Evolutionary conservation across 345 rosid species (phyloP).

Genomic region (Xanthoceras sorbifolium): DNA sequence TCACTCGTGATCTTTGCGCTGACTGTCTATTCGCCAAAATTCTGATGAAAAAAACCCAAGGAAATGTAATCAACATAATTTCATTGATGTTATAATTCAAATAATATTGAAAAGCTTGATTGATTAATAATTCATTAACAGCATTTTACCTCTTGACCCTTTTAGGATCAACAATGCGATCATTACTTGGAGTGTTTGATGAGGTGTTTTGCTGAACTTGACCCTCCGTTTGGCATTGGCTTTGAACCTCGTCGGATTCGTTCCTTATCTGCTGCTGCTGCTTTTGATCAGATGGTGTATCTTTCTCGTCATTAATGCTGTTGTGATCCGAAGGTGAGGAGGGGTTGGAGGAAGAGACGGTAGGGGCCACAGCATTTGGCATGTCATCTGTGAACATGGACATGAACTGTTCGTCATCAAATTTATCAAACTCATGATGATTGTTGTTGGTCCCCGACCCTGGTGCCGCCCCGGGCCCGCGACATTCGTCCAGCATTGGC

Average conservation of each 20-base stretch:
- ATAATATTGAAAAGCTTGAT: too few species aligned
- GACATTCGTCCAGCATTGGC: constrained; percentile 30
- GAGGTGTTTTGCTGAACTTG: constrained; percentile 29
- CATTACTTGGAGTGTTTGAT: constrained; percentile 31
- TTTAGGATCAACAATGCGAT: constrained; percentile 69
- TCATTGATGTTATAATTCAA: too few species aligned
- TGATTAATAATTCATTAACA: too few species aligned
- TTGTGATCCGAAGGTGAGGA: constrained; percentile 82
- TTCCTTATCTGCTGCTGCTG: constrained; percentile 25
- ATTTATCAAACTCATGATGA: constrained; percentile 48
- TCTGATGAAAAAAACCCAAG: constrained; percentile 29
- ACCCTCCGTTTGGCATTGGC: constrained; percentile 49
- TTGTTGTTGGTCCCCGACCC: constrained; percentile 13
- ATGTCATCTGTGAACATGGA: constrained; percentile 74
- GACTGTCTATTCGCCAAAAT: constrained; percentile 94
- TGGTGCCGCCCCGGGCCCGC: constrained; percentile 8
- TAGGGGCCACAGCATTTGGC: constrained; percentile 46
- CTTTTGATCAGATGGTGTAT: constrained; percentile 34
- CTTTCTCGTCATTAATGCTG: constrained; percentile 62
- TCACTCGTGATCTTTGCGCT: constrained; percentile 90
- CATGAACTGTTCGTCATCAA: constrained; percentile 85
- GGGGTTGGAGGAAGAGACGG: constrained; percentile 58
- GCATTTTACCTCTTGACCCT: constrained; percentile 76
- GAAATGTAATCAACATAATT: too few species aligned
- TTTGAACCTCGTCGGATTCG: constrained; percentile 58